phyloP scores from a whole-genome alignment of 495 filamentous ascomycete species.

The Tuber brumale region DNA sequence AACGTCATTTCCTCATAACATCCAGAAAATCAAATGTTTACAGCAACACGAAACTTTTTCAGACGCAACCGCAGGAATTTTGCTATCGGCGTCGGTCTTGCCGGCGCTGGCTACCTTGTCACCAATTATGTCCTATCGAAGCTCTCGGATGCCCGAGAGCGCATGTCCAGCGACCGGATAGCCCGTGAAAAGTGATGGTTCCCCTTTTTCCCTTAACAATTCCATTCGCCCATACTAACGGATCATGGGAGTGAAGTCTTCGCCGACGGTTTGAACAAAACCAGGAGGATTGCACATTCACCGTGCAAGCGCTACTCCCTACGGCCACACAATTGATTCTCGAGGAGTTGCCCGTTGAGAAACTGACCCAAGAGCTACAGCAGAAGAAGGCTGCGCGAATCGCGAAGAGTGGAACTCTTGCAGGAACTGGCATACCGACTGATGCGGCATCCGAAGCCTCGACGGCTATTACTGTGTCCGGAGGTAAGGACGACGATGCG shows the following conservation, averaged over 20 bases:
- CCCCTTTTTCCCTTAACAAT: not conserved
- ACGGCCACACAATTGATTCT: constrained; percentile 84
- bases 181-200: constrained; percentile 85
- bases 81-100: constrained; percentile 74
- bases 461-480: constrained; percentile 8
- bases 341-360: constrained; percentile 79
- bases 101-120: constrained; percentile 86
- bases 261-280: constrained; percentile 96
- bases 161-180: constrained; percentile 90
- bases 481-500: constrained; percentile 32
- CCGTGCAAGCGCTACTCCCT: constrained; percentile 90
- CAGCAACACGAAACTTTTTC: constrained; percentile 69
- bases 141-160: constrained; percentile 84
- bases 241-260: constrained; percentile 53
- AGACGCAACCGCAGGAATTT: constrained; percentile 84
- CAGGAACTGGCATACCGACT: constrained; percentile 3
- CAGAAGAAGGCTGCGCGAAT: constrained; percentile 79
- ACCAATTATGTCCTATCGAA: constrained; percentile 86
- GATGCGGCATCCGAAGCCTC: constrained; percentile 30
- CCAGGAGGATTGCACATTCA: constrained; percentile 96
- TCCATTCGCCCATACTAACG: not conserved
- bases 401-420: constrained; percentile 49
- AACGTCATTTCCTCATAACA: constrained; percentile 3
- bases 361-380: constrained; percentile 82
- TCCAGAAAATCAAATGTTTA: constrained; percentile 29